Evolutionary conservation across 805 yeast species (phyloP), one percentile per base, ranked within the genome.

Genomic region (Blastobotrys mokoenaii): DNA sequence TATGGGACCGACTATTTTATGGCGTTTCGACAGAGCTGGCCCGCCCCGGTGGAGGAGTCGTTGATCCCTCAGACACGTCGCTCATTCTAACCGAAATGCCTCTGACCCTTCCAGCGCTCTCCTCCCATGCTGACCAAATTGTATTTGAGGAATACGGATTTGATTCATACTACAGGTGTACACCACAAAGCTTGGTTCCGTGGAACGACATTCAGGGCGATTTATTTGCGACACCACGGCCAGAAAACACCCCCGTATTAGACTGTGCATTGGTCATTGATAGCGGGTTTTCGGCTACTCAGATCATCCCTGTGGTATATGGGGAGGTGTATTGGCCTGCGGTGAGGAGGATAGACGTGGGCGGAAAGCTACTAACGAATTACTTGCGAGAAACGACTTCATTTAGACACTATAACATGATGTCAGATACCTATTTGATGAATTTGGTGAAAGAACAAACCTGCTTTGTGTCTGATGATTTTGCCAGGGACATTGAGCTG

Each of bases 101-200:
- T 18, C 79, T 82, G 58, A 83, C 87, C 43, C 66, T 90, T 29
- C 93, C 96, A 1, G 82, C 79, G 44, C 70, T 90, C 29, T 84
- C 94, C 32, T 79, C 79, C 53, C 84, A 84, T 61, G 82, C 86
- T 12, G 97, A 93, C 61, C 96, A 88, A 64, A 83, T 93, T 0
- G 74, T 93, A 0, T 90, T 94, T 66, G 99, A 93, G 62, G 97
- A 93, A 58, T 93, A 82, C 58, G 95, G 86, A 2, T 84, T 93
- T 57, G 71, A 71, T 11, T 74, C 78, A 29, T 73, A 84, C 48
- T 83, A 80, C 51, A 71, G 95, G 47, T 75, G 84, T 17, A 76
- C 84, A 0, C 71, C 68, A 0, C 59, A 55, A 1, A 49, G 58
- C 8, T 46, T 60, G 46, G 72, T 77, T 2, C 88, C 89, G 1